phyloP scores from a whole-genome alignment of 2,329 filamentous ascomycete genomes.

The Aureobasidium sp. region DNA sequence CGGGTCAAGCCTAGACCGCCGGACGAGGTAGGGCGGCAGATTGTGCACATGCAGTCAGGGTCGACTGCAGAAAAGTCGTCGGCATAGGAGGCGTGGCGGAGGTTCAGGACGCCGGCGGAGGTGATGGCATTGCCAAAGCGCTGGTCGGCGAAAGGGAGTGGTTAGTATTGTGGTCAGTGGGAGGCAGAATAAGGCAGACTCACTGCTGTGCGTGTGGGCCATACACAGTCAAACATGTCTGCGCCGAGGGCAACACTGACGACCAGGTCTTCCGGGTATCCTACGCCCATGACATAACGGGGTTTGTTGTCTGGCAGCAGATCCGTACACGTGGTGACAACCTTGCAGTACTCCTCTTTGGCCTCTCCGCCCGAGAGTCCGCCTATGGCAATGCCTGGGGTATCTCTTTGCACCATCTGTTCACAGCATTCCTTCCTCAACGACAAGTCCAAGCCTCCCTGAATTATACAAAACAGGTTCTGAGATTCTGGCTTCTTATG shows the following conservation, averaged over 20 bases:
- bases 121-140: conserved; percentile 95
- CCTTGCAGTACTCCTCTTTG: conserved; percentile 84
- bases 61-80: conserved; percentile 80
- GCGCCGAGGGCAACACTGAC: conserved; percentile 90
- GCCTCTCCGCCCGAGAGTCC: conserved; percentile 92
- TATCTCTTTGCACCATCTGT: conserved; percentile 84
- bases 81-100: conserved; percentile 69
- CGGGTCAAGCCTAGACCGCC: conserved; percentile 75
- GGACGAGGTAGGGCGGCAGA: conserved; percentile 58
- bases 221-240: conserved; percentile 99
- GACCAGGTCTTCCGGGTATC: conserved; percentile 91
- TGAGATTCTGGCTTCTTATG: conserved; percentile 77
- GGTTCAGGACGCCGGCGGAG: conserved; percentile 69
- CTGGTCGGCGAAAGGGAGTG: conserved; percentile 23
- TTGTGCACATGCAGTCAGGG: conserved; percentile 70
- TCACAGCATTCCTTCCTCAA: conserved; percentile 76
- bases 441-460: conserved; percentile 84
- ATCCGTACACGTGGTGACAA: conserved; percentile 73
- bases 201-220: conserved; percentile 88
- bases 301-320: conserved; percentile 85
- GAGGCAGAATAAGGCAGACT: conserved; percentile 22
- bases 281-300: conserved; percentile 98
- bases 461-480: conserved; percentile 98
- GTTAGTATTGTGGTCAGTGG: not conserved
- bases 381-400: conserved; percentile 93